Percentiles rank a stretch among this genome's conserved stretches.
phyloP scores from a whole-genome alignment of 192 early-diverging fungal species.

The Umbelopsis isabellina region DNA sequence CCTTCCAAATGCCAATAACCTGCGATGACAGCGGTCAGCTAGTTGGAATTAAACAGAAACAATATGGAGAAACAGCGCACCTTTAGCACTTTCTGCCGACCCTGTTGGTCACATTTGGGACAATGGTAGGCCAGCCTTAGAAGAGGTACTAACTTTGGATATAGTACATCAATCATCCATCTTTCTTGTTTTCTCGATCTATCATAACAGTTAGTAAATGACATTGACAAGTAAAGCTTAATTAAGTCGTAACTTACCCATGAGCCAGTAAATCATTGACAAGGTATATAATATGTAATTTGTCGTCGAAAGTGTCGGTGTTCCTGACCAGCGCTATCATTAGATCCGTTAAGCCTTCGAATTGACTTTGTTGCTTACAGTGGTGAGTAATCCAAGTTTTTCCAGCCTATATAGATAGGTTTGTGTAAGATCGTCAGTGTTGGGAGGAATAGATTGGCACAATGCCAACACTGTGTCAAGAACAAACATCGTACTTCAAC shows the following conservation, averaged over 20 bases:
- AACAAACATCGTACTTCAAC: constrained; percentile 46
- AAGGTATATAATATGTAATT: constrained; percentile 54
- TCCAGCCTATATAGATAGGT: constrained; percentile 43
- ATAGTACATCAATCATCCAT: constrained; percentile 53
- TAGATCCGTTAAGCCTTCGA: constrained; percentile 38
- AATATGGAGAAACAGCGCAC: constrained; percentile 20
- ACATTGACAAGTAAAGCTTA: background rate
- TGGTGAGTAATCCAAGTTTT: constrained; percentile 54
- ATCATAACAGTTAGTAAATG: background rate
- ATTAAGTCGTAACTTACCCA: constrained; percentile 33
- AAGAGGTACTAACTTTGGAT: constrained; percentile 46
- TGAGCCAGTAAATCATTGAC: constrained; percentile 57
- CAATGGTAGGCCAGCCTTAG: constrained; percentile 51
- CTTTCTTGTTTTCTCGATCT: constrained; percentile 46
- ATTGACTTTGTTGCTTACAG: constrained; percentile 45
- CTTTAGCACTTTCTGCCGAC: constrained; percentile 52
- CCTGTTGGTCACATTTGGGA: constrained; percentile 41
- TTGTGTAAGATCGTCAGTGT: background rate
- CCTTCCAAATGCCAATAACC: constrained; percentile 48
- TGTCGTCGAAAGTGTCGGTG: constrained; percentile 45
- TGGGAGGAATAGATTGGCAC: background rate
- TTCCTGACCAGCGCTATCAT: constrained; percentile 46
- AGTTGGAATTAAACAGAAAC: background rate
- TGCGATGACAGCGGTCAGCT: constrained; percentile 6
- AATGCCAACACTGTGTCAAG: background rate